Evolutionary conservation across 345 rosid genomes (phyloP).

Genomic region (Capsella bursapastoris): DNA sequence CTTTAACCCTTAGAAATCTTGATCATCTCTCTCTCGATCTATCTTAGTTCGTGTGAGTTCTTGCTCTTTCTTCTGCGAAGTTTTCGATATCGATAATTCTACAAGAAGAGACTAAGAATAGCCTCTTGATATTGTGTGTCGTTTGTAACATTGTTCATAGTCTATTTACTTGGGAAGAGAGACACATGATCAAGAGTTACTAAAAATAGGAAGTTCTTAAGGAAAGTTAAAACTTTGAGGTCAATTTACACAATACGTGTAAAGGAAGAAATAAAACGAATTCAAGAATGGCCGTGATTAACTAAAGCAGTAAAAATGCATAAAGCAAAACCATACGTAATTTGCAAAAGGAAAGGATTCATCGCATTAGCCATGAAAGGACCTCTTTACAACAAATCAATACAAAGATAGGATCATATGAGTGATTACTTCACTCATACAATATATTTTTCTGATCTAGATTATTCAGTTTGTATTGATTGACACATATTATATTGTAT

Average conservation of each 20-base stretch:
- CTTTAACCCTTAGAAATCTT: conserved; percentile 9
- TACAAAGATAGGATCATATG: too few species aligned
- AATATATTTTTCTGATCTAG: too few species aligned
- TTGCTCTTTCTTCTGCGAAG: background rate
- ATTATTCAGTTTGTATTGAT: too few species aligned
- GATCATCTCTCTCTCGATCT: background rate
- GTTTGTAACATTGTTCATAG: conserved; percentile 14
- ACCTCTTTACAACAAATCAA: too few species aligned
- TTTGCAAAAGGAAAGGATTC: too few species aligned
- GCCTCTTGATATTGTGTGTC: conserved; percentile 22
- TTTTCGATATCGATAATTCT: conserved; percentile 6
- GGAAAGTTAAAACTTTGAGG: background rate
- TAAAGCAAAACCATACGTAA: too few species aligned
- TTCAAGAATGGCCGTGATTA: too few species aligned
- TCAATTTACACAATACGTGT: conserved; percentile 5
- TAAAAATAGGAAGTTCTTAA: conserved; percentile 27
- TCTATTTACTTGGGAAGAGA: conserved; percentile 37
- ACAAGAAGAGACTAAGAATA: conserved; percentile 29
- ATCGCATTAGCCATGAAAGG: too few species aligned
- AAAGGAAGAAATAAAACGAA: background rate
- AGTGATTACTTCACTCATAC: too few species aligned
- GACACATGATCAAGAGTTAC: conserved; percentile 32
- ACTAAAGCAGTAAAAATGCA: too few species aligned
- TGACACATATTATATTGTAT: too few species aligned
- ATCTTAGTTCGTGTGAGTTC: conserved; percentile 28